Conservation (phyloP, 2,329 filamentous ascomycete genomes). For the Fusarium agapanthi region DNA sequence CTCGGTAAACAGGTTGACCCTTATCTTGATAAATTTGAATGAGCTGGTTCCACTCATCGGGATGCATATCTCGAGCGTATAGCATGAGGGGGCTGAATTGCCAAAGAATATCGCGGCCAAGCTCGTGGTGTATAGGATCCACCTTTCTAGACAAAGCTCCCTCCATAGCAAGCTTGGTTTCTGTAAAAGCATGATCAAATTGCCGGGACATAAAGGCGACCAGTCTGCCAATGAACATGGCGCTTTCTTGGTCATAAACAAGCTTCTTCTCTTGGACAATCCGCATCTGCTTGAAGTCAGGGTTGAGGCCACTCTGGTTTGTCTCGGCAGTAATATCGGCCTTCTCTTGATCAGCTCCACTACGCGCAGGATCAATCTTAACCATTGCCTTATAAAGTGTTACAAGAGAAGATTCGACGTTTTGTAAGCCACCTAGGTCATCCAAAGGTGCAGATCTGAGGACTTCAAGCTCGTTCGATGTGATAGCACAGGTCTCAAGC, state of each 20-base stretch:
- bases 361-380: conserved; percentile 87
- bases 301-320: conserved; percentile 65
- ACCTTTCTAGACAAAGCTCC: conserved; percentile 71
- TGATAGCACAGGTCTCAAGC: conserved; percentile 92
- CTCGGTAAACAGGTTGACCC: conserved; percentile 79
- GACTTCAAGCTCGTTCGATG: conserved; percentile 75
- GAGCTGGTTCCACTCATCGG: conserved; percentile 80
- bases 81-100: conserved; percentile 87
- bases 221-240: conserved; percentile 79
- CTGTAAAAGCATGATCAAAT: conserved; percentile 78
- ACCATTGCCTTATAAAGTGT: conserved; percentile 91
- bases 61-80: conserved; percentile 86
- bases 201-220: conserved; percentile 83
- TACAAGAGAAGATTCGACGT: conserved; percentile 80
- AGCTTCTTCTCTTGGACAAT: conserved; percentile 95
- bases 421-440: conserved; percentile 72
- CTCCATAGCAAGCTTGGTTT: conserved; percentile 72
- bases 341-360: conserved; percentile 59
- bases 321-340: conserved; percentile 56
- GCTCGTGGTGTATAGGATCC: conserved; percentile 75
- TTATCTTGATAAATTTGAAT: conserved; percentile 83
- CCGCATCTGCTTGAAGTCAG: conserved; percentile 87
- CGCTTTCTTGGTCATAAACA: conserved; percentile 81
- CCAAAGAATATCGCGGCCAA: conserved; percentile 80
- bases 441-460: conserved; percentile 79